Evolutionary conservation across 2,329 filamentous ascomycete genomes (phyloP).

Genomic region (Diaporthe sp.): DNA sequence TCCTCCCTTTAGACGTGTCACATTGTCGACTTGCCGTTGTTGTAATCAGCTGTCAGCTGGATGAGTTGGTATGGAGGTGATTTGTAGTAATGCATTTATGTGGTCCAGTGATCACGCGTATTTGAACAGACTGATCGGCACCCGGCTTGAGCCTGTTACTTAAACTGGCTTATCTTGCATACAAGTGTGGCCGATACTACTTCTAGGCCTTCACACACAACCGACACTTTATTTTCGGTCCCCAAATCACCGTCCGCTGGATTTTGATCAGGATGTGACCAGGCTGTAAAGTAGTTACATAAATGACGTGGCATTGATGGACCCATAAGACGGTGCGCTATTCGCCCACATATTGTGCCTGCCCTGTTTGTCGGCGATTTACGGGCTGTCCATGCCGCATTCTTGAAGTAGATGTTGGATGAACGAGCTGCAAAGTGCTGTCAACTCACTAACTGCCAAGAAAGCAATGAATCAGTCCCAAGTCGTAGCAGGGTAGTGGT

Average conservation of each 20-base stretch:
- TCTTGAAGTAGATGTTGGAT: not conserved
- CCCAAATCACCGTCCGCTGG: not conserved
- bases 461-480: not conserved
- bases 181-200: slow-evolving; percentile 12
- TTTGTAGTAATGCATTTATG: not conserved
- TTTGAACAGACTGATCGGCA: slow-evolving; percentile 3
- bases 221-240: slow-evolving; percentile 5
- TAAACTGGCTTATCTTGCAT: not conserved
- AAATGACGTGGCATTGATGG: not conserved
- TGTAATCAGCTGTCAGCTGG: not conserved
- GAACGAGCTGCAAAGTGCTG: not conserved
- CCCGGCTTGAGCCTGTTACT: not conserved
- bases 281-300: not conserved
- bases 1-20: not conserved
- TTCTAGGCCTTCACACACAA: not conserved
- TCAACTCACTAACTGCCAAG: too few relatives aligned
- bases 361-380: not conserved
- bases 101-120: not conserved
- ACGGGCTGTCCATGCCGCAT: not conserved
- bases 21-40: not conserved
- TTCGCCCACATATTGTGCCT: not conserved
- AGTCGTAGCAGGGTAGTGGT: too few relatives aligned
- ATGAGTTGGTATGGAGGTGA: not conserved
- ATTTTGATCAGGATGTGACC: not conserved
- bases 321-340: not conserved